A percentile compares a stretch with the other conserved stretches of the same genome.
phyloP scores from a whole-genome alignment of 306 rosid species.

The Citrullus colocynthis region DNA sequence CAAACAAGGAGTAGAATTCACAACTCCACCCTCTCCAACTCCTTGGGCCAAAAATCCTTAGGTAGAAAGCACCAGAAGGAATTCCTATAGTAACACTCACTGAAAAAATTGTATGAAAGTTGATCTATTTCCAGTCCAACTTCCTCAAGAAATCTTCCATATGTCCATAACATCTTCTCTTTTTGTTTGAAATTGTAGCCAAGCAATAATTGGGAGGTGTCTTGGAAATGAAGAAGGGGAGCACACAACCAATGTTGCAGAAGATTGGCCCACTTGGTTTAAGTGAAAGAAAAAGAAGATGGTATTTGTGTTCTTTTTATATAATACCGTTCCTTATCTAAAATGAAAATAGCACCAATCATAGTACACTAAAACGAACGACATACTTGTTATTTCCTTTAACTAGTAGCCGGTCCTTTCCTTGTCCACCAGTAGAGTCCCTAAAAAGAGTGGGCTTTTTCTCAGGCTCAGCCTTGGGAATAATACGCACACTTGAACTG shows the following conservation, averaged over 20 bases:
- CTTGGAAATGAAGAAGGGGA: neutral
- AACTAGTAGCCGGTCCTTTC: constrained; percentile 33
- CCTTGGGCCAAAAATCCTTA: neutral
- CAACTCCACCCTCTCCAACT: no score
- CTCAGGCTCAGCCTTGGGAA: constrained; percentile 44
- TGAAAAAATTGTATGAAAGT: neutral
- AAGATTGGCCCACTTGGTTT: neutral
- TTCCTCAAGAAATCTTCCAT: neutral
- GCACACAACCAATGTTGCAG: neutral
- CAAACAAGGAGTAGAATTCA: no score
- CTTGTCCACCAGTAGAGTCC: constrained; percentile 39
- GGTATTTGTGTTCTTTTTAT: neutral
- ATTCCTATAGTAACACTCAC: neutral
- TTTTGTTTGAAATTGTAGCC: neutral
- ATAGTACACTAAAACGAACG: neutral
- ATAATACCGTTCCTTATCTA: neutral
- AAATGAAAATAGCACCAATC: neutral
- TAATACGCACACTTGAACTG: constrained; percentile 28
- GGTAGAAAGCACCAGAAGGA: neutral
- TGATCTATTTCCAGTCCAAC: neutral
- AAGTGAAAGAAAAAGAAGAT: neutral
- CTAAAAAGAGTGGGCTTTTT: constrained; percentile 34
- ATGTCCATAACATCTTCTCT: neutral
- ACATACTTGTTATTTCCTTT: constrained; percentile 60
- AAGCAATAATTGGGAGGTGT: neutral